Base-by-base conservation (phyloP, 257 asterid species). In the Schizonepeta tenuifolia region DNA sequence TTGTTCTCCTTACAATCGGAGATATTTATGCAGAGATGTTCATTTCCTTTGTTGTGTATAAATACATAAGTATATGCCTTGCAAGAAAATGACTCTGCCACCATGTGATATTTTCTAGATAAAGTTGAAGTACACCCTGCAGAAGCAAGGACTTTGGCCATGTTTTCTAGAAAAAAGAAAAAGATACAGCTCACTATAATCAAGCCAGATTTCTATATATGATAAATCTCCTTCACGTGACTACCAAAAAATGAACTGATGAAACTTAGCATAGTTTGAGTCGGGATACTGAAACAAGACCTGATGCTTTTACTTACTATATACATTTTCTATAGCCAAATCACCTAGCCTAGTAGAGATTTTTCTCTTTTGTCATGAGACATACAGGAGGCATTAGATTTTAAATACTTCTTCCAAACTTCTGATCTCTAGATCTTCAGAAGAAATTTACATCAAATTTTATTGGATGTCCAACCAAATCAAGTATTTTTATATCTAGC, bases 391-490 rank as follows among this genome's bases (percentile, higher is more conserved):
- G 43, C 8, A 10, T 43, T 24, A 57, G 62, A 13, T 55, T 69
- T 22, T 46, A 44, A 46, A 64, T 7, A 41, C 40, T 64, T 57
- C 78, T 65, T 10, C 35, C 17, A 40, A 55, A 26, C 36, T 53
- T 28, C 26, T 20, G n/a, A 10, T 11, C 14, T 58, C 17, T n/a
- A 73, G 56, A 17, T 46, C 61, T 65, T 21, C 7, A 49, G 7
- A 50, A 41, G 53, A 60, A 53, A 17, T 4, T 49, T 36, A 22
- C 35, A 22, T 38, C 24, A 14, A 28, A 28, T 28, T 13, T 63
- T 73, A 73, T 26, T 63, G 47, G 17, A 38, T n/a, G 24, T 31
- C 41, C n/a, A 50, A 64, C 20, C 54, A 51, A 38, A n/a, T 53
- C 65, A 73, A 49, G 70, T 35, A 50, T 49, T 21, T n/a, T 26